Evolutionary conservation across 2,329 filamentous ascomycete species (phyloP).

Genomic region (Fusarium transvaalense): DNA sequence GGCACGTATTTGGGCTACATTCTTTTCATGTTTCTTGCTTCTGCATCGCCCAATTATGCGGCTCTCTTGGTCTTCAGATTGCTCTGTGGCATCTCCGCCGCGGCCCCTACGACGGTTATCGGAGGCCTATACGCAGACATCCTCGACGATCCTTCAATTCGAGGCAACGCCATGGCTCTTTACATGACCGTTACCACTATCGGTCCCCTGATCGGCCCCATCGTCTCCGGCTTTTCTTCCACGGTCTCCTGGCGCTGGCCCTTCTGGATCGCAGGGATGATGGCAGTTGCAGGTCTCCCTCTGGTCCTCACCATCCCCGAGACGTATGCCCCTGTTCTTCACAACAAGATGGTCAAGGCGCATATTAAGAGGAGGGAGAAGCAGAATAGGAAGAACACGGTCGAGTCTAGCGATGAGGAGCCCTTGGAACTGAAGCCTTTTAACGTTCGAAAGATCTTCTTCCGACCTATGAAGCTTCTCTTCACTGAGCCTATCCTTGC

Average conservation of each 20-base stretch:
- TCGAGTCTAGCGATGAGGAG: conserved; percentile 52
- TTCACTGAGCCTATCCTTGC: conserved; percentile 65
- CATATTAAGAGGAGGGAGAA: conserved; percentile 59
- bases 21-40: conserved; percentile 52
- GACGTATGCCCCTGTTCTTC: conserved; percentile 64
- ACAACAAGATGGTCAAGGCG: conserved; percentile 61
- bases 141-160: conserved; percentile 49
- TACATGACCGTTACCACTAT: conserved; percentile 54
- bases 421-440: conserved; percentile 53
- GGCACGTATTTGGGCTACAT: conserved; percentile 53
- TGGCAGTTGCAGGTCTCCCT: conserved; percentile 49
- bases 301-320: conserved; percentile 57
- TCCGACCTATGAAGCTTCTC: conserved; percentile 63
- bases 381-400: conserved; percentile 60
- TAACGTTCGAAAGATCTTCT: conserved; percentile 59
- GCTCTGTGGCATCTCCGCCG: conserved; percentile 51
- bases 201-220: conserved; percentile 61
- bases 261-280: conserved; percentile 56
- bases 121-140: conserved; percentile 53
- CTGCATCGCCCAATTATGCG: conserved; percentile 58
- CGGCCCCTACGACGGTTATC: conserved; percentile 53
- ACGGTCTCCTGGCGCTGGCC: conserved; percentile 58
- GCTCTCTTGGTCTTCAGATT: conserved; percentile 59
- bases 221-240: conserved; percentile 65
- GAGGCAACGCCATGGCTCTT: conserved; percentile 52